These are phyloP conservation scores for Durotheca rogersii DNA, from an alignment of 495 filamentous ascomycete species.

Conservation along the genomic window DNA sequence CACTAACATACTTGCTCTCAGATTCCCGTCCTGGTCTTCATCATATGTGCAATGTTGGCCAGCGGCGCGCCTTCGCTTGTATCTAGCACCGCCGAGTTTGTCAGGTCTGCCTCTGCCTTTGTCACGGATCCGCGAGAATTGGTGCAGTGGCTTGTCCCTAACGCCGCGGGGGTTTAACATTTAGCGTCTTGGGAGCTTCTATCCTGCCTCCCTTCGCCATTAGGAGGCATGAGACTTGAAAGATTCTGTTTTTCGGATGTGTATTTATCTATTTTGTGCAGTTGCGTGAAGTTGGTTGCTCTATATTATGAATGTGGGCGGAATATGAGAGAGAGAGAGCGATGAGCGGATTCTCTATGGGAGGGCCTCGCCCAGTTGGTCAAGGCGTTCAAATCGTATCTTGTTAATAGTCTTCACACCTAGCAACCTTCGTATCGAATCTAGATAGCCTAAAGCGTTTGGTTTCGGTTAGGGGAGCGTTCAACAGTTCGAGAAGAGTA, in stretches of 20 bases:
- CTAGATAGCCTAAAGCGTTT: background rate
- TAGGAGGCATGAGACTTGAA: background rate
- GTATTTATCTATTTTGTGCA: constrained; percentile 22
- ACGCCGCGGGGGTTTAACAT: constrained; percentile 6
- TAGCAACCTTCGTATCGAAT: background rate
- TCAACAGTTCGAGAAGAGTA: constrained; percentile 10
- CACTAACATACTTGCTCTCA: constrained; percentile 17
- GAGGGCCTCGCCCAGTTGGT: background rate
- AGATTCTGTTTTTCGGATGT: constrained; percentile 16
- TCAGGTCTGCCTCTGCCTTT: constrained; percentile 6
- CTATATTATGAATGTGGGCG: constrained; percentile 3
- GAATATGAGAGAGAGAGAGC: background rate
- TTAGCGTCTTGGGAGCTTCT: too few relatives aligned
- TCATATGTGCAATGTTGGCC: constrained; percentile 63
- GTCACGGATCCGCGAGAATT: constrained; percentile 22
- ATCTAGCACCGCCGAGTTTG: constrained; percentile 37
- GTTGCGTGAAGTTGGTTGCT: constrained; percentile 9
- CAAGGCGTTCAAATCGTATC: constrained; percentile 15
- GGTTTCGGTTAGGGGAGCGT: constrained; percentile 3
- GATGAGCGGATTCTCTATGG: background rate
- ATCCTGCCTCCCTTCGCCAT: background rate
- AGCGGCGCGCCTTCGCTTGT: constrained; percentile 59
- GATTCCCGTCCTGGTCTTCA: constrained; percentile 55
- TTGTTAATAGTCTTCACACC: background rate
- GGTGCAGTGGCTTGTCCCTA: constrained; percentile 6